Percentiles rank a stretch among this genome's conserved stretches.
These are phyloP conservation scores for Coprinopsis marcescibilis DNA, from an alignment of 768 basidiomycete species.

Conservation along the genomic window DNA sequence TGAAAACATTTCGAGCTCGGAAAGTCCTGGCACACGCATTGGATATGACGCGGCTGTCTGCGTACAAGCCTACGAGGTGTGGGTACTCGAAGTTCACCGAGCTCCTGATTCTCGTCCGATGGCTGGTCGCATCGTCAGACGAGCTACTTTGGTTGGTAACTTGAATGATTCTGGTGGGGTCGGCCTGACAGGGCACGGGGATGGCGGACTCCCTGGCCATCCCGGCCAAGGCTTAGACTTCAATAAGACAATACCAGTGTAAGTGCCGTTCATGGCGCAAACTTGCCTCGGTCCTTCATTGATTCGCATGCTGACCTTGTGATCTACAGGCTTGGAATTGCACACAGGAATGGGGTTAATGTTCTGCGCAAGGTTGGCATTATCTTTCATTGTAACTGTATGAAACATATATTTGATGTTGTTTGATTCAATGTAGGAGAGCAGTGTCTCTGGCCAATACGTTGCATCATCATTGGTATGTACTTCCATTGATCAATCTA, in stretches of 20 bases:
- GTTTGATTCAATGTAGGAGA: slow-evolving; percentile 15
- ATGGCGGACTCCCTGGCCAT: no score
- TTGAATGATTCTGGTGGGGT: no score
- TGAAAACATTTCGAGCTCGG: slow-evolving; percentile 16
- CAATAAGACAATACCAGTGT: no score
- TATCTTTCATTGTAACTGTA: no score
- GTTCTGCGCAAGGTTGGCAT: slow-evolving; percentile 29
- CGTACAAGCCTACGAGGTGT: slow-evolving; percentile 35
- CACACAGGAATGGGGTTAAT: slow-evolving; percentile 34
- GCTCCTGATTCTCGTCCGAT: slow-evolving; percentile 5
- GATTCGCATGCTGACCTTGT: no score
- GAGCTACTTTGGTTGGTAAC: slow-evolving; percentile 15
- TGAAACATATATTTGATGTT: no score
- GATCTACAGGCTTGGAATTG: slow-evolving; percentile 22
- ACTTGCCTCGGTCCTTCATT: no score
- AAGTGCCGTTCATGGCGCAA: no score
- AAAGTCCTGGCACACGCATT: slow-evolving; percentile 26
- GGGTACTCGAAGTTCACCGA: slow-evolving; percentile 34
- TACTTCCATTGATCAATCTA: not conserved
- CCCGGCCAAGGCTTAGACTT: no score
- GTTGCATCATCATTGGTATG: slow-evolving; percentile 37
- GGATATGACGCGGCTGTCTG: slow-evolving; percentile 37
- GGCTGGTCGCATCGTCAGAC: slow-evolving; percentile 17
- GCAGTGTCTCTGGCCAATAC: slow-evolving; percentile 32
- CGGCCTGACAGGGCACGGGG: no score